Percentiles rank a stretch among this genome's conserved stretches.
Conservation (phyloP, 2,329 filamentous ascomycete species). For the Drechslerella stenobrocha region DNA sequence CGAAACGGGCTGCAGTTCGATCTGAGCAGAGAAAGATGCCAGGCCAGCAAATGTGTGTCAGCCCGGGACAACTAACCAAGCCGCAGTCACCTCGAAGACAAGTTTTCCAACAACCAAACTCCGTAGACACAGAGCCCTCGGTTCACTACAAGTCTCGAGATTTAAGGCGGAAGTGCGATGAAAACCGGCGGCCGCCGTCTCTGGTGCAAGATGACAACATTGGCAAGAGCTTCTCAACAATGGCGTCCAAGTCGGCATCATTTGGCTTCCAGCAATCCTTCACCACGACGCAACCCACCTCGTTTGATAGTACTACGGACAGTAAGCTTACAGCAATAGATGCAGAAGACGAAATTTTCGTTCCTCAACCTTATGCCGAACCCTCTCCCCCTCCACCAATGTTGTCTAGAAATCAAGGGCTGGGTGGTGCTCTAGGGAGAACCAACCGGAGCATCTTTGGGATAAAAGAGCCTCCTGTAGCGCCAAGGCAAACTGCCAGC, state of each 20-base stretch:
- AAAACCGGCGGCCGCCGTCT: not conserved
- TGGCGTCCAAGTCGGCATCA: not conserved
- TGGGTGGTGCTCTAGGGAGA: not conserved
- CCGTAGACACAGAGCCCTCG: not conserved
- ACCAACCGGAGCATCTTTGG: not conserved
- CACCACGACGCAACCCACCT: constrained; percentile 24
- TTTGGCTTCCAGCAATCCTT: constrained; percentile 4
- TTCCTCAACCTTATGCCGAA: not conserved
- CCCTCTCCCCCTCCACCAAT: not conserved
- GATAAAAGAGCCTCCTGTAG: not conserved
- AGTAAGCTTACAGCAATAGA: not conserved
- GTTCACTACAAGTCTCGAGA: not conserved
- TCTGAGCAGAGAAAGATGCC: not conserved
- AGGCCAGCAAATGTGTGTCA: not conserved
- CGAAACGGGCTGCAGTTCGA: constrained; percentile 6
- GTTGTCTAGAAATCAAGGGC: not conserved
- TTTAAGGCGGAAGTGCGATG: not conserved
- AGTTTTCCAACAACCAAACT: not conserved
- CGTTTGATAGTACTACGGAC: constrained; percentile 34
- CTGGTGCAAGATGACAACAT: not conserved
- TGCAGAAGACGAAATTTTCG: constrained; percentile 4
- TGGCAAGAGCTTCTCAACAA: constrained; percentile 13
- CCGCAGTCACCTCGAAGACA: not conserved
- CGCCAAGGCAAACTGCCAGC: not conserved
- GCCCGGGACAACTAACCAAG: not conserved